These are phyloP conservation scores for Dipteronia dyeriana DNA, from an alignment of 345 rosid species.

Conservation along the genomic window DNA sequence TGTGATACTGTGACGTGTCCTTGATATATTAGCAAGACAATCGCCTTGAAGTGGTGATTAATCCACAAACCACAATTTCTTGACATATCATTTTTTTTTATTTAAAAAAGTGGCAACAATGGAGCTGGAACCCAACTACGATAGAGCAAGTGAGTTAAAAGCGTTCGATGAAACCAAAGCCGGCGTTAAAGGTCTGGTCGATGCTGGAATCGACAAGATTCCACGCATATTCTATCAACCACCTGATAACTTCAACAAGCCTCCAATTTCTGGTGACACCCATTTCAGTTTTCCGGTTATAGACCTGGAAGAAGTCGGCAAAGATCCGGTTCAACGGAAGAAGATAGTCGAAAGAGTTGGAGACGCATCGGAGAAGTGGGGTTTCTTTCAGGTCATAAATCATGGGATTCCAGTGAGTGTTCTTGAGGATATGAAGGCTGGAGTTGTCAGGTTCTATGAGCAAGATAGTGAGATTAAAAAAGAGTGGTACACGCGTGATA, in stretches of 20 bases:
- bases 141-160: conserved; percentile 20
- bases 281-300: conserved; percentile 38
- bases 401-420: conserved; percentile 35
- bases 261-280: neutral
- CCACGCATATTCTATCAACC: conserved; percentile 38
- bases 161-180: conserved; percentile 32
- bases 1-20: too few species aligned
- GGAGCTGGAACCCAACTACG: neutral
- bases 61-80: too few species aligned
- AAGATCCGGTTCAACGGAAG: neutral
- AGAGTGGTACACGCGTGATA: conserved; percentile 22
- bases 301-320: conserved; percentile 27
- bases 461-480: conserved; percentile 31
- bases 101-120: too few species aligned
- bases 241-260: neutral
- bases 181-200: conserved; percentile 30
- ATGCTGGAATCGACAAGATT: conserved; percentile 19
- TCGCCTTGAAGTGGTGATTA: too few species aligned
- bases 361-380: conserved; percentile 23
- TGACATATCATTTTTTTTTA: too few species aligned
- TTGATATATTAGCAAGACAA: too few species aligned
- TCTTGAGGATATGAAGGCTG: conserved; percentile 30
- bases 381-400: conserved; percentile 38
- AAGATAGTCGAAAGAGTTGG: conserved; percentile 13
- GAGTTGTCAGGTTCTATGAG: conserved; percentile 28